Percentiles rank a stretch among this genome's conserved stretches.
Conservation (phyloP, 257 asterid species). For the Solanum rostratum region DNA sequence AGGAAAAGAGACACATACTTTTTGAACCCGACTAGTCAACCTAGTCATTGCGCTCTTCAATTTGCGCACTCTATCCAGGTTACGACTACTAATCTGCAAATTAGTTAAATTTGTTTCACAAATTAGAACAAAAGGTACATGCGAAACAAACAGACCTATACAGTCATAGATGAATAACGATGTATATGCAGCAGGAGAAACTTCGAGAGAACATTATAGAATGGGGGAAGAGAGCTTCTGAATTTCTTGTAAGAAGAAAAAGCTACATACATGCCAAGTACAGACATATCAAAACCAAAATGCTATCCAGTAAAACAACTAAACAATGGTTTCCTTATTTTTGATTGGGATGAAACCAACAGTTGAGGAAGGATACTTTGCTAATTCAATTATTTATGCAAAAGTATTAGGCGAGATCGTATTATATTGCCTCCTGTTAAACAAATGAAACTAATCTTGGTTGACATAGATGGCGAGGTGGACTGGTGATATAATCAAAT, state of each 20-base stretch:
- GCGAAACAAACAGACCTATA: background rate
- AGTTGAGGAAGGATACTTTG: background rate
- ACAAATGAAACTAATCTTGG: background rate
- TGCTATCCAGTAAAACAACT: background rate
- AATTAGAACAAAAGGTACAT: background rate
- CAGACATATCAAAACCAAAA: background rate
- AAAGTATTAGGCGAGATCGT: background rate
- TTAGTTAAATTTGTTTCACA: background rate
- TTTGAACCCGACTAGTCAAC: slow-evolving; percentile 77
- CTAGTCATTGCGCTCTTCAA: slow-evolving; percentile 77
- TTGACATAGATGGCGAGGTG: background rate
- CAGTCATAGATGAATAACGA: background rate
- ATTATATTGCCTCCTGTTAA: background rate
- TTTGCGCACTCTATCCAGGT: slow-evolving; percentile 85
- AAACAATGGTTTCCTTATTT: background rate
- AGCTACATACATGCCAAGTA: background rate
- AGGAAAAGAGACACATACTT: slow-evolving; percentile 26
- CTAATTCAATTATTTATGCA: background rate
- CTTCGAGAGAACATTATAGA: background rate
- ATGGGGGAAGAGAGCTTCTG: too few relatives aligned
- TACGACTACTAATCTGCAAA: slow-evolving; percentile 65
- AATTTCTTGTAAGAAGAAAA: too few relatives aligned
- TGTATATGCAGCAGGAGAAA: background rate
- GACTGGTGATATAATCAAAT: background rate
- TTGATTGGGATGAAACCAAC: background rate